Conservation (phyloP, 2,329 filamentous ascomycete genomes). For the Fusarium sp. region DNA sequence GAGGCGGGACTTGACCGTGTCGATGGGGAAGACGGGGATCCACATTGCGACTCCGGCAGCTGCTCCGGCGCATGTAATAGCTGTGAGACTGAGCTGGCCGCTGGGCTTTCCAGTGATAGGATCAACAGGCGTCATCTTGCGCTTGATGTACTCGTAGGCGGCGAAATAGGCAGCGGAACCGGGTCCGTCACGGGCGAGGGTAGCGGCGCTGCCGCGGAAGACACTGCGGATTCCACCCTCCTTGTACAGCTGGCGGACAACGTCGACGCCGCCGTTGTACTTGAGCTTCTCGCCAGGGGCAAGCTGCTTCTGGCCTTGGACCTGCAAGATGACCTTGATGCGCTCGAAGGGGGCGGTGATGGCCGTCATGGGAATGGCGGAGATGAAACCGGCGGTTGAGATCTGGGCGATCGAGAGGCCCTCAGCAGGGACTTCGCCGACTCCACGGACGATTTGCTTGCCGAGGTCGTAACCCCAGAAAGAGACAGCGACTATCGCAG, state of each 20-base stretch:
- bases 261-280: slow-evolving; percentile 88
- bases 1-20: slow-evolving; percentile 94
- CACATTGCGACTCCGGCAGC: slow-evolving; percentile 97
- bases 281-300: slow-evolving; percentile 92
- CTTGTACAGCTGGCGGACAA: slow-evolving; percentile 91
- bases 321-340: slow-evolving; percentile 97
- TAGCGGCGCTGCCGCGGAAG: slow-evolving; percentile 91
- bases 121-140: slow-evolving; percentile 85
- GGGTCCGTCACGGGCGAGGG: slow-evolving; percentile 91
- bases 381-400: slow-evolving; percentile 95
- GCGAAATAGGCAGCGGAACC: slow-evolving; percentile 97
- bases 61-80: slow-evolving; percentile 88
- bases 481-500: slow-evolving; percentile 71
- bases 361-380: slow-evolving; percentile 94
- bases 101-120: slow-evolving; percentile 76
- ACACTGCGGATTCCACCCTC: slow-evolving; percentile 92
- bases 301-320: slow-evolving; percentile 92
- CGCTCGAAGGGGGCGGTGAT: slow-evolving; percentile 99
- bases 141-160: slow-evolving; percentile 96
- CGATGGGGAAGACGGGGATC: slow-evolving; percentile 98
- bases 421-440: slow-evolving; percentile 74
- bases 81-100: slow-evolving; percentile 83
- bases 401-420: slow-evolving; percentile 89
- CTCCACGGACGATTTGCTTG: slow-evolving; percentile 83
- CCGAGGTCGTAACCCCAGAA: slow-evolving; percentile 95